phyloP scores from a whole-genome alignment of 768 basidiomycete species.

The Boletus pseudopeckii region DNA sequence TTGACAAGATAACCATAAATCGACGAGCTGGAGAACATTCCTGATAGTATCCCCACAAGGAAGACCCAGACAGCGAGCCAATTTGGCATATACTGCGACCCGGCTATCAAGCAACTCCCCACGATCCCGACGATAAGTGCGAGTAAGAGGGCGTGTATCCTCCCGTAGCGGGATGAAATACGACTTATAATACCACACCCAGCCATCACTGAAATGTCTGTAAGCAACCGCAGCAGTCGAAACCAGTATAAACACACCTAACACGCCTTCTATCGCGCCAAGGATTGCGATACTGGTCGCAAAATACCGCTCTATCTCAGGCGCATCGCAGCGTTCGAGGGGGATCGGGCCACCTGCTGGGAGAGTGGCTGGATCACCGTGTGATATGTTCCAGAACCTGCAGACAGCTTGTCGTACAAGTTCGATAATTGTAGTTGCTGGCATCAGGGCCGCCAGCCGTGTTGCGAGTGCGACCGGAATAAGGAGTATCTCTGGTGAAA shows the following conservation, averaged over 20 bases:
- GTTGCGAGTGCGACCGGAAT: slow-evolving; percentile 27
- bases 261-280: slow-evolving; percentile 14
- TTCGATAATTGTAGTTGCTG: slow-evolving; percentile 26
- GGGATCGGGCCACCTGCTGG: slow-evolving; percentile 5
- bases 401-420: slow-evolving; percentile 28
- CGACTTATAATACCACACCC: slow-evolving; percentile 22
- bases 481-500: slow-evolving; percentile 21
- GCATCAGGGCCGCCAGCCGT: slow-evolving; percentile 20
- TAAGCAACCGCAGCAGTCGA: not conserved
- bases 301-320: slow-evolving; percentile 23
- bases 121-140: slow-evolving; percentile 4
- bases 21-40: slow-evolving; percentile 13
- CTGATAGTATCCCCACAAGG: slow-evolving; percentile 15
- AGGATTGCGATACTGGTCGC: slow-evolving; percentile 18
- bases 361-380: slow-evolving; percentile 6
- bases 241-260: slow-evolving; percentile 13
- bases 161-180: slow-evolving; percentile 27
- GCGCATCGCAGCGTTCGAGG: slow-evolving; percentile 16
- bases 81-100: slow-evolving; percentile 14
- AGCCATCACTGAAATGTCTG: slow-evolving; percentile 17
- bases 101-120: slow-evolving; percentile 14
- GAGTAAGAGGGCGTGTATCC: slow-evolving; percentile 22
- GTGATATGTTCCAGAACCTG: slow-evolving; percentile 19
- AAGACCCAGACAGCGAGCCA: slow-evolving; percentile 18
- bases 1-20: slow-evolving; percentile 21